Evolutionary conservation across 495 filamentous ascomycete species (phyloP).

Genomic region (Mycothermus thermophilus): DNA sequence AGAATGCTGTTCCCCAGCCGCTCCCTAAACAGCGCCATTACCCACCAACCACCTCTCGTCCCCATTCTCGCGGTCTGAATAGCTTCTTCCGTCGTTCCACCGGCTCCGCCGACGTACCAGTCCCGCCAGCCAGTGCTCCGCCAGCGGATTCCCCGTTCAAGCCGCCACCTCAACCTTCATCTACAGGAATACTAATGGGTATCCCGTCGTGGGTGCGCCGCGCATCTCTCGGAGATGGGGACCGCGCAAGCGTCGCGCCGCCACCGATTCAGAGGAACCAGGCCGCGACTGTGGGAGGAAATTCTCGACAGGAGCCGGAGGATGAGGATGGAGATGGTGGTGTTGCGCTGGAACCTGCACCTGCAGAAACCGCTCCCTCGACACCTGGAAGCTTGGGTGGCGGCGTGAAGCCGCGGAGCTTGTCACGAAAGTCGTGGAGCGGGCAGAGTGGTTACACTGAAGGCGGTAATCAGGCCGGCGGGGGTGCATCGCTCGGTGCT

Average conservation of each 20-base stretch:
- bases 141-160: conserved; percentile 23
- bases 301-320: conserved; percentile 1
- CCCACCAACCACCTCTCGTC: conserved; percentile 25
- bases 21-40: conserved; percentile 30
- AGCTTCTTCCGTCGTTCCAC: conserved; percentile 29
- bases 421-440: background rate
- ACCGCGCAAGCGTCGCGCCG: conserved; percentile 27
- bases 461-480: background rate
- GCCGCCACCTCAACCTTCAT: conserved; percentile 6
- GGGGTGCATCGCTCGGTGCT: conserved; percentile 1
- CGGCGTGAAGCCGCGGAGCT: background rate
- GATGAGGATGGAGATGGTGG: conserved; percentile 14
- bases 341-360: conserved; percentile 7
- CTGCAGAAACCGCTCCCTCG: too few species aligned
- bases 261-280: conserved; percentile 33
- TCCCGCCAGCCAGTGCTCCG: conserved; percentile 19
- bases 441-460: background rate
- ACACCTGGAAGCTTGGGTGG: conserved; percentile 4
- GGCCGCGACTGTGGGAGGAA: conserved; percentile 5
- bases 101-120: conserved; percentile 11
- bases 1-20: background rate
- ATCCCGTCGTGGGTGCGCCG: conserved; percentile 20
- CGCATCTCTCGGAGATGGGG: conserved; percentile 13
- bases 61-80: conserved; percentile 25
- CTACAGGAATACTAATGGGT: conserved; percentile 12